Evolutionary conservation across 1,139 yeast genomes (phyloP).

Genomic region (Pichia norvegensis): DNA sequence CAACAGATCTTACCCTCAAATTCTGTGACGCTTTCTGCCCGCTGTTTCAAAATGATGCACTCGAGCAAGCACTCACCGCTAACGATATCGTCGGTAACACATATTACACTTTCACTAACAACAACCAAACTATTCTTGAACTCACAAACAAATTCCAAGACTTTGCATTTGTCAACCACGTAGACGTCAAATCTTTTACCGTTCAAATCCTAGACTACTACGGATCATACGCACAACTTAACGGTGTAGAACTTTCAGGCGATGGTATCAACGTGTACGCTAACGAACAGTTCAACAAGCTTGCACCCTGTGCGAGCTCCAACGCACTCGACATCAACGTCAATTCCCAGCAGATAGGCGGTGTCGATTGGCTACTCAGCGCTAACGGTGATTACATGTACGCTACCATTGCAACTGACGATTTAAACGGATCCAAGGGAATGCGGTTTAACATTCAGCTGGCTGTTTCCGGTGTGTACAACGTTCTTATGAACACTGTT

Average conservation of each 20-base stretch:
- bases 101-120: constrained; percentile 15
- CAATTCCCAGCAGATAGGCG: constrained; percentile 17
- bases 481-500: constrained; percentile 71
- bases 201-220: constrained; percentile 64
- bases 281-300: constrained; percentile 62
- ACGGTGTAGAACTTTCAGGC: constrained; percentile 70
- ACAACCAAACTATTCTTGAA: constrained; percentile 14
- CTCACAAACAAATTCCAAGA: constrained; percentile 51
- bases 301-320: constrained; percentile 38
- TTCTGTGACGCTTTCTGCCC: constrained; percentile 91
- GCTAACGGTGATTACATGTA: constrained; percentile 33
- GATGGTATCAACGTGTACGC: constrained; percentile 63
- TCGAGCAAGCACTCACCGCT: constrained; percentile 20
- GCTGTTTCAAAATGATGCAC: constrained; percentile 32
- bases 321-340: constrained; percentile 13
- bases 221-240: constrained; percentile 60
- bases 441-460: constrained; percentile 65
- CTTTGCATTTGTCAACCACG: constrained; percentile 66
- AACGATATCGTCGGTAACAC: constrained; percentile 2
- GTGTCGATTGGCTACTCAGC: constrained; percentile 25
- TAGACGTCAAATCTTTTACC: constrained; percentile 55
- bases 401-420: constrained; percentile 29
- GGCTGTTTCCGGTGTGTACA: constrained; percentile 65
- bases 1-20: constrained; percentile 45
- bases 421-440: constrained; percentile 32